Evolutionary conservation across 345 rosid genomes (phyloP), one percentile per base, ranked within the genome.

Genomic region (Brassica rapa): DNA sequence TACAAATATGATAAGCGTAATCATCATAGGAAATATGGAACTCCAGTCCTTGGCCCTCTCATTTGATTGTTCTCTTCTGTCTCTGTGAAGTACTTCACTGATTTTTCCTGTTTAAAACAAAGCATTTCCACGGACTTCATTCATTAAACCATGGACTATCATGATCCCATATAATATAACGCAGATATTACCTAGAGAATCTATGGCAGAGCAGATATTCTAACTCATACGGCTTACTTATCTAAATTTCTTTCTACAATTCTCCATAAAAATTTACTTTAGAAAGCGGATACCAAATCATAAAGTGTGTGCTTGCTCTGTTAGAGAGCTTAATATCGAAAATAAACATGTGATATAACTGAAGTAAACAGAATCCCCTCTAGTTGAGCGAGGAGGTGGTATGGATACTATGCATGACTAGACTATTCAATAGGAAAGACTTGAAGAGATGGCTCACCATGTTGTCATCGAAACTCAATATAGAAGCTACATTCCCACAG

Each of bases 21-120:
- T 19, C 21, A 0, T 89, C 81, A 92, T 62, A 95, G 86, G 92
- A 95, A 95, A 84, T 95, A 95, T 1, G 99, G 98, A 68, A 95
- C 97, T 65, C 99, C 98, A 56, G 89, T 88, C 87, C 99, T 87
- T 25, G 99, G 99, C 72, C 99, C 99, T 85, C 99, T 91, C 99
- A 93, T 95, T 84, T 93, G 99, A 80, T 89, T 91, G 87, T 95
- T 95, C 89, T 95, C 99, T 80, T 95, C 99, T 0, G 99, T 95
- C 87, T 95, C 97, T 2, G 98, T 93, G 86, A 95, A 95, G 76
- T 93, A 93, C 84, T 93, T 93, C 79, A 95, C 99, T 80, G 91
- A 98, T 73, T 96, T 93, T 87, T 95, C 99, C 99, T 95, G 76
- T 32, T 29, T 16, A 71, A 33, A 71, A 11, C 32, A 32, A 33